Evolutionary conservation across 2,329 filamentous ascomycete genomes (phyloP).

Genomic region (Fusarium hostae): DNA sequence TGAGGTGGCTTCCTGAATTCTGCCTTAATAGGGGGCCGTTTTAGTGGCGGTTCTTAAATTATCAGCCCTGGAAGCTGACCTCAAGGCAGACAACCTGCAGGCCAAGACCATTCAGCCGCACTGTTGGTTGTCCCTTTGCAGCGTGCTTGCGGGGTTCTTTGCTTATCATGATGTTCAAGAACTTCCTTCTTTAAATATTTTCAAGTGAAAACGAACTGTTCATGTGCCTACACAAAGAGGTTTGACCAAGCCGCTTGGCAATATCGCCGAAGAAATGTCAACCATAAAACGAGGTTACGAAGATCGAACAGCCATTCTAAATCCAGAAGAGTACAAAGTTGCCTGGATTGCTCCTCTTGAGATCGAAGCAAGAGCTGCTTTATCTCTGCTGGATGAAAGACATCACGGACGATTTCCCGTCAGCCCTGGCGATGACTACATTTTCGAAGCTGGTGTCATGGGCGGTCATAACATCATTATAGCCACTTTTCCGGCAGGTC

Average conservation of each 20-base stretch:
- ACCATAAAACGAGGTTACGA: no score
- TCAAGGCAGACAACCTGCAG: not conserved
- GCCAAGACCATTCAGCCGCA: not conserved
- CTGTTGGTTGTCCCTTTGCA: not conserved
- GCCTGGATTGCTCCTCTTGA: conserved; percentile 53
- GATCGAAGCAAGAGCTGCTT: conserved; percentile 52
- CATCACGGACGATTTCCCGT: conserved; percentile 49
- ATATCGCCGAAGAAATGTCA: not conserved
- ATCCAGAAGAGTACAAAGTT: conserved; percentile 46
- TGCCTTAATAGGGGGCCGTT: not conserved
- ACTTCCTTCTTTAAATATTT: not conserved
- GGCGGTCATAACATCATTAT: conserved; percentile 53
- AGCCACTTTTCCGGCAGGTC: conserved; percentile 48
- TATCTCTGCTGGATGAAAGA: conserved; percentile 48
- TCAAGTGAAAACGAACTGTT: not conserved
- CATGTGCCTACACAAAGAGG: no score
- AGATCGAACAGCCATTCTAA: not conserved
- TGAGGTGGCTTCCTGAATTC: not conserved
- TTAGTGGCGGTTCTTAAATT: fast-evolving
- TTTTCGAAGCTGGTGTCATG: conserved; percentile 51
- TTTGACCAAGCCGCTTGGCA: no score
- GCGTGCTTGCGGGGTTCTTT: not conserved
- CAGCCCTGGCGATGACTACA: conserved; percentile 49
- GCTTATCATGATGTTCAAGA: not conserved
- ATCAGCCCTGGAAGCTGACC: not conserved